phyloP scores from a whole-genome alignment of 2,329 filamentous ascomycete genomes.

The Pseudophaeomoniella oleicola region DNA sequence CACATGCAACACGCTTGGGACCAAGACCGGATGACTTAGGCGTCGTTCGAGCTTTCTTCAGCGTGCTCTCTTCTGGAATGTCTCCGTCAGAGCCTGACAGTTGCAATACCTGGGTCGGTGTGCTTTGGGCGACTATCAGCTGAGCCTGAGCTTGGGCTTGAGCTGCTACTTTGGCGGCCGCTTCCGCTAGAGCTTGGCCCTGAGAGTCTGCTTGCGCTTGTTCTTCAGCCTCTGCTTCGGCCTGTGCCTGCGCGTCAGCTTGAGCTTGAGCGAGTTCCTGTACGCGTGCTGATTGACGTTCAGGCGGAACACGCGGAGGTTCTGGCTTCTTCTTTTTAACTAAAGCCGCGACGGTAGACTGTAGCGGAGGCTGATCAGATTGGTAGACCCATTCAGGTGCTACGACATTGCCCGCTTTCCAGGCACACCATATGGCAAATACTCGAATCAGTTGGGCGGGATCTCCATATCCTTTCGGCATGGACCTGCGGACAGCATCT shows the following conservation, averaged over 20 bases:
- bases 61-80: slow-evolving; percentile 14
- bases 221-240: not conserved
- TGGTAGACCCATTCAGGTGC: slow-evolving; percentile 48
- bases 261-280: slow-evolving; percentile 8
- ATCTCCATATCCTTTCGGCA: slow-evolving; percentile 48
- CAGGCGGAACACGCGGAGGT: slow-evolving; percentile 11
- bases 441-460: slow-evolving; percentile 43
- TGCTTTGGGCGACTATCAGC: not conserved
- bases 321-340: slow-evolving; percentile 11
- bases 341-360: slow-evolving; percentile 5
- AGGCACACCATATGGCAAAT: slow-evolving; percentile 52
- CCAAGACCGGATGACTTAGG: slow-evolving; percentile 45
- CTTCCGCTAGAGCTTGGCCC: not conserved
- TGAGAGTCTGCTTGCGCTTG: not conserved
- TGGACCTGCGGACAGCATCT: slow-evolving; percentile 46
- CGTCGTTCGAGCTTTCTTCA: slow-evolving; percentile 25
- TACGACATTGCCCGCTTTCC: slow-evolving; percentile 51
- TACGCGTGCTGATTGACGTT: slow-evolving; percentile 29
- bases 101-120: not conserved
- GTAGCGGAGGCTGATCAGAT: slow-evolving; percentile 33
- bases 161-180: not conserved
- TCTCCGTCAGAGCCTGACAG: not conserved
- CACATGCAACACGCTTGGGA: slow-evolving; percentile 45
- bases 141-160: not conserved
- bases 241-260: slow-evolving; percentile 3